Percentiles rank a stretch among this genome's conserved stretches.
Conservation (phyloP, 345 rosid species). For the Ceriops tagal region DNA sequence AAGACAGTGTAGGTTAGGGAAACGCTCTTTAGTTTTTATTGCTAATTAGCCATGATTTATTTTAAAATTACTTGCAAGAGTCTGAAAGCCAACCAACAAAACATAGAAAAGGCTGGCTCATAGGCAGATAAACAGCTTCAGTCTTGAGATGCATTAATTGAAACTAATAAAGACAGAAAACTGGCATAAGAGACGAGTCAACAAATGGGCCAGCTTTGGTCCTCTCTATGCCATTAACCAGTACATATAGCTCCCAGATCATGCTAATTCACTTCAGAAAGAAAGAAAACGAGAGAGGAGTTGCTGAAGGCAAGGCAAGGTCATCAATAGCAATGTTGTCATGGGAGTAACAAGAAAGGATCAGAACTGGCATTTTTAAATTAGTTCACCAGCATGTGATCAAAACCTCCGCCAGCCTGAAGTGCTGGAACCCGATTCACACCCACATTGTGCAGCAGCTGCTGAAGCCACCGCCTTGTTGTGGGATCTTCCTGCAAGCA, state of each 20-base stretch:
- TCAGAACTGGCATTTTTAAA: neutral
- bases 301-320: neutral
- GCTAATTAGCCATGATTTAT: too few species aligned
- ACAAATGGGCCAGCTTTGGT: neutral
- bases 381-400: constrained; percentile 66
- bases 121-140: too few species aligned
- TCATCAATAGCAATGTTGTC: neutral
- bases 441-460: constrained; percentile 78
- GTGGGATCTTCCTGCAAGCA: constrained; percentile 79
- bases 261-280: neutral
- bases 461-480: constrained; percentile 89
- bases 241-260: neutral
- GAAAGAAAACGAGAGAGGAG: neutral
- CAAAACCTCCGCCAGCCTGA: constrained; percentile 73
- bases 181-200: neutral
- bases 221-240: neutral
- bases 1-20: too few species aligned
- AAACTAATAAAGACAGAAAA: too few species aligned
- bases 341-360: neutral
- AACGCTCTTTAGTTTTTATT: too few species aligned
- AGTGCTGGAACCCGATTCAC: constrained; percentile 60
- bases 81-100: too few species aligned
- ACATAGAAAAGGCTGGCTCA: too few species aligned
- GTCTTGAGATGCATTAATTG: too few species aligned
- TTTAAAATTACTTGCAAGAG: too few species aligned